A percentile compares a stretch with the other conserved stretches of the same genome.
Evolutionary conservation across 768 basidiomycete species (phyloP).

Genomic region (Mycena amicta): DNA sequence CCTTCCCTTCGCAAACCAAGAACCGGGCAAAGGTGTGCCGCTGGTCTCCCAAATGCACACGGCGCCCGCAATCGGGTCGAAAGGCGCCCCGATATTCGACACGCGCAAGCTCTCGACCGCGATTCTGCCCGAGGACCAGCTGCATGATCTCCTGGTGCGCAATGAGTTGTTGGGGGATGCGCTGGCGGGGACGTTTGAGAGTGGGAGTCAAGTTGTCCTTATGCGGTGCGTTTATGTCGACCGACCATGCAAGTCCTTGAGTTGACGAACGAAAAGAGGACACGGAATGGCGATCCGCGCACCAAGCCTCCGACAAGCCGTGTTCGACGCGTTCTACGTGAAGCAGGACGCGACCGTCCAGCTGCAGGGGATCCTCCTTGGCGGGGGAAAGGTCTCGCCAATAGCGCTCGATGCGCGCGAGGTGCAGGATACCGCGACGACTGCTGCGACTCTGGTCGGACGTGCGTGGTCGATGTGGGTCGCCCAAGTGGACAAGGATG

Average conservation of each 20-base stretch:
- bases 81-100: conserved; percentile 24
- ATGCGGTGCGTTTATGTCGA: conserved; percentile 23
- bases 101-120: conserved; percentile 11
- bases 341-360: conserved; percentile 24
- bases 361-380: conserved; percentile 18
- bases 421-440: conserved; percentile 17
- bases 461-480: conserved; percentile 17
- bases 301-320: conserved; percentile 20
- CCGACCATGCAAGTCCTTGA: too few relatives aligned
- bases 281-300: conserved; percentile 27
- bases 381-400: conserved; percentile 12
- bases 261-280: too few relatives aligned
- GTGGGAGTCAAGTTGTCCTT: conserved; percentile 22
- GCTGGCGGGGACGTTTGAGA: conserved; percentile 17
- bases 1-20: conserved; percentile 24
- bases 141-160: conserved; percentile 23
- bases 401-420: conserved; percentile 16
- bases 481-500: conserved; percentile 12
- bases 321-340: conserved; percentile 24
- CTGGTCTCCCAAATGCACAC: conserved; percentile 21
- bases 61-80: conserved; percentile 15
- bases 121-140: conserved; percentile 11
- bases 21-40: conserved; percentile 1
- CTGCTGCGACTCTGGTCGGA: conserved; percentile 13
- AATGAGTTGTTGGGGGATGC: conserved; percentile 22